A percentile compares a stretch with the other conserved stretches of the same genome.
Evolutionary conservation across 2,329 filamentous ascomycete genomes (phyloP).

Genomic region (Botrytis elliptica): DNA sequence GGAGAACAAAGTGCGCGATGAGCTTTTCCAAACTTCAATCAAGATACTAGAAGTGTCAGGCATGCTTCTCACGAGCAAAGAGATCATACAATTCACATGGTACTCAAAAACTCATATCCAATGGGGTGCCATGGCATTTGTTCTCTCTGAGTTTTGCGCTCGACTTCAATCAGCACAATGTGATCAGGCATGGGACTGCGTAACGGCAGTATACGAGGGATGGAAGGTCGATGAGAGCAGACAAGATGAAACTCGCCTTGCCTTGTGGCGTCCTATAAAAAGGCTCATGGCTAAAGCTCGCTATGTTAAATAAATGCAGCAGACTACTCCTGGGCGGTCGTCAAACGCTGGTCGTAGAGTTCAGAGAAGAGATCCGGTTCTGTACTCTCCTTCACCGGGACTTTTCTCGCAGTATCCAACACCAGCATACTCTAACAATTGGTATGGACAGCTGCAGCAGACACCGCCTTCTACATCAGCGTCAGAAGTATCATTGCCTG

Average conservation of each 20-base stretch:
- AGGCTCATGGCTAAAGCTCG: conserved; percentile 9
- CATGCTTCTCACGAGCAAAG: conserved; percentile 7
- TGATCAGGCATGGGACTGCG: conserved; percentile 4
- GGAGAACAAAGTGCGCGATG: conserved; percentile 8
- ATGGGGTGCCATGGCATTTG: conserved; percentile 9
- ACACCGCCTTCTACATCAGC: conserved; percentile 7
- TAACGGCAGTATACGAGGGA: conserved; percentile 10
- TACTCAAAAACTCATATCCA: conserved; percentile 10
- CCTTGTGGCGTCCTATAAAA: conserved; percentile 9
- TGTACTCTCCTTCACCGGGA: conserved; percentile 10
- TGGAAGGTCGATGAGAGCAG: conserved; percentile 8
- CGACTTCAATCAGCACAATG: conserved; percentile 9
- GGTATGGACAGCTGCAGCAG: conserved; percentile 6
- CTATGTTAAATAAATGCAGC: conserved; percentile 9
- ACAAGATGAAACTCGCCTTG: conserved; percentile 9
- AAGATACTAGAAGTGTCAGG: conserved; percentile 9
- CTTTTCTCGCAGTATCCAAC: conserved; percentile 3
- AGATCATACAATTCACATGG: conserved; percentile 7
- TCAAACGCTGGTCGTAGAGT: conserved; percentile 7
- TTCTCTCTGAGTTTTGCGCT: conserved; percentile 6
- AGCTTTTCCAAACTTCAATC: conserved; percentile 9
- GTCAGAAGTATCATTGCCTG: conserved; percentile 5
- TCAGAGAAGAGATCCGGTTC: conserved; percentile 8
- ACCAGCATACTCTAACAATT: conserved; percentile 6
- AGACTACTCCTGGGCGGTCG: conserved; percentile 9